phyloP scores from a whole-genome alignment of 768 basidiomycete genomes.

The Lactarius sp. region DNA sequence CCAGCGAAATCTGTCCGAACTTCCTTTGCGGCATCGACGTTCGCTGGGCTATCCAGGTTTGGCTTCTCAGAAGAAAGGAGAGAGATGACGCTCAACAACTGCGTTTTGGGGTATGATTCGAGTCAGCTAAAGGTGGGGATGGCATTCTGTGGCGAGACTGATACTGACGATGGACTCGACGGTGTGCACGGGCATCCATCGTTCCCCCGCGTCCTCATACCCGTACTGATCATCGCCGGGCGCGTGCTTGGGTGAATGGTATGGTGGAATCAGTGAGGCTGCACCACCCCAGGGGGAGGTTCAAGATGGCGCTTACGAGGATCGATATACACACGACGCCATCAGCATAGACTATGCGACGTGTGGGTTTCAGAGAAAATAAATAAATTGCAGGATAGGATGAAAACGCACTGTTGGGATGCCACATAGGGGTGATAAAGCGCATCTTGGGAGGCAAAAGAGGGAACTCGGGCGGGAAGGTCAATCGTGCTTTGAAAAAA shows the following conservation, averaged over 20 bases:
- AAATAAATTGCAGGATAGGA: background rate
- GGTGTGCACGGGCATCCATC: slow-evolving; percentile 97
- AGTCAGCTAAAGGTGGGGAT: background rate
- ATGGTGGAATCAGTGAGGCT: slow-evolving; percentile 3
- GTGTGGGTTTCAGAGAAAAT: background rate
- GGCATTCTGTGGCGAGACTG: slow-evolving; percentile 26
- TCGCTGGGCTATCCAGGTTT: slow-evolving; percentile 90
- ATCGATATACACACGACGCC: slow-evolving; percentile 96
- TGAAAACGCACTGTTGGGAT: slow-evolving; percentile 81
- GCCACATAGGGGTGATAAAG: slow-evolving; percentile 94
- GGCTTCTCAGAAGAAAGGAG: slow-evolving; percentile 89
- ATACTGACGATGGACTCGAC: slow-evolving; percentile 89
- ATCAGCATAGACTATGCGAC: slow-evolving; percentile 74
- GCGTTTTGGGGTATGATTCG: slow-evolving; percentile 10
- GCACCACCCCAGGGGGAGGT: slow-evolving; percentile 6
- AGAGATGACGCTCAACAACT: slow-evolving; percentile 97
- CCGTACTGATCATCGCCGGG: slow-evolving; percentile 97
- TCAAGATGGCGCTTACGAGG: slow-evolving; percentile 46
- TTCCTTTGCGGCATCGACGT: slow-evolving; percentile 93
- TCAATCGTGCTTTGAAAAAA: slow-evolving; percentile 86
- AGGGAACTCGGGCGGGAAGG: slow-evolving; percentile 89
- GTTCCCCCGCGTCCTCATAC: slow-evolving; percentile 93
- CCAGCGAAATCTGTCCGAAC: slow-evolving; percentile 60
- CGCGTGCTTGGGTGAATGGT: slow-evolving; percentile 56
- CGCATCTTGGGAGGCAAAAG: slow-evolving; percentile 92